Evolutionary conservation across 176 grass and related monocot species (phyloP), one percentile per base, ranked within the genome.

Genomic region (Bromus sterilis): DNA sequence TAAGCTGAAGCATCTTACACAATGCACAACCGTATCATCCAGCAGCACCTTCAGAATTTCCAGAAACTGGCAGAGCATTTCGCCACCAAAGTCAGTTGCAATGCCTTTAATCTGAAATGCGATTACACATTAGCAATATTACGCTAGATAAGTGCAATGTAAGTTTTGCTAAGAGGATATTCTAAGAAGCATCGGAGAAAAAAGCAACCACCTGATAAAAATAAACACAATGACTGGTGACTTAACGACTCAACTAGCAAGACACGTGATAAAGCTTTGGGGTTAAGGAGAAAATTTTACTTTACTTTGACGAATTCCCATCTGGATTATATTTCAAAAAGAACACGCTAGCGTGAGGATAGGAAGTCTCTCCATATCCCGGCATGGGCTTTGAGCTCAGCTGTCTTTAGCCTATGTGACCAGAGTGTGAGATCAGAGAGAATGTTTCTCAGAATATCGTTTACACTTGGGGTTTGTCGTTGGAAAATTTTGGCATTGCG

Each of bases 41-140:
- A 98, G 56, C 76, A 98, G 80, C 79, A 56, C 82, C 74, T 56
- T 81, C 55, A 97, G 79, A 80, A 96, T 93, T 82, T 96, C 88
- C 26, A 49, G 88, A 78, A 88, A 91, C 43, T 91, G 89, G 66
- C 83, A 87, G 73, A 85, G 80, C 92, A 89, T 91, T 77, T 80
- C 89, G 82, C 87, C 92, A 79, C 88, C 83, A 42, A 88, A 89
- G 11, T 90, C 86, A 66, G 63, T 89, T 66, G 85, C 14, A 75
- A 94, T 91, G 71, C 90, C 88, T 78, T 91, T 88, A 90, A 98
- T 86, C 95, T 98, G 84, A 86, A 81, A 84, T 82, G 71, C 59
- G 28, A 71, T 41, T 56, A 56, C 59, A 15, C 56, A 31, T 80
- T n/a, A 91, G 62, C n/a, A 35, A 30, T 73, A 80, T 36, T 70